Percentiles rank a stretch among this genome's conserved stretches.
Evolutionary conservation across 148 eudicot species (phyloP).

Genomic region (Linanthus parryae): DNA sequence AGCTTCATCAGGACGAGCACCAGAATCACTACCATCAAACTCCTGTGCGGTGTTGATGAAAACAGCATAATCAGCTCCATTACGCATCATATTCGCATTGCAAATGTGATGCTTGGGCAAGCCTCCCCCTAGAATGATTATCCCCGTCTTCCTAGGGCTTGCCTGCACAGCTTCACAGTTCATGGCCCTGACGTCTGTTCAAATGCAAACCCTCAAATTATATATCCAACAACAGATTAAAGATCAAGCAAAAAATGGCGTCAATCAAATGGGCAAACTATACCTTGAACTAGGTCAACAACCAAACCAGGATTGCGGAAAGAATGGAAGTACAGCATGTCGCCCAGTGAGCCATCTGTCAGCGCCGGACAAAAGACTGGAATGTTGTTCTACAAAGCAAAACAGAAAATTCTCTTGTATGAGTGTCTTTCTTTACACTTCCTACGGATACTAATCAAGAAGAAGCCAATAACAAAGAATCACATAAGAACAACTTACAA

Average conservation of each 20-base stretch:
- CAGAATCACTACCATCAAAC: constrained; percentile 91
- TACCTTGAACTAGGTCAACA: constrained; percentile 86
- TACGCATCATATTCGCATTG: constrained; percentile 95
- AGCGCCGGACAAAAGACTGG: constrained; percentile 87
- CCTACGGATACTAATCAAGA: no score
- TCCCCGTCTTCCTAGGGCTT: constrained; percentile 76
- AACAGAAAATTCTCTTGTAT: no score
- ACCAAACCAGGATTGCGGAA: constrained; percentile 71
- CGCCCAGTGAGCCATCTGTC: constrained; percentile 95
- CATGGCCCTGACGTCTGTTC: constrained; percentile 74
- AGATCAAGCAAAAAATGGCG: no score
- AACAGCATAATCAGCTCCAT: constrained; percentile 88
- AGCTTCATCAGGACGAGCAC: constrained; percentile 95
- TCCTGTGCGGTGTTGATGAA: constrained; percentile 93
- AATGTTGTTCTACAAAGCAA: constrained; percentile 59
- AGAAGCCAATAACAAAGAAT: no score
- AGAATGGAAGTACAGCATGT: constrained; percentile 89
- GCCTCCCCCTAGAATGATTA: constrained; percentile 87
- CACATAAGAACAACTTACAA: no score
- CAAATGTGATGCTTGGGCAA: constrained; percentile 88
- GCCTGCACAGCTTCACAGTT: constrained; percentile 86
- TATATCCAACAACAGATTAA: no score
- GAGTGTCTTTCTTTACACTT: no score
- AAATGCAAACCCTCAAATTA: no score
- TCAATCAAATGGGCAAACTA: no score